A percentile compares a stretch with the other conserved stretches of the same genome.
These are phyloP conservation scores for Excoecaria agallocha DNA, from an alignment of 345 rosid genomes.

Conservation along the genomic window DNA sequence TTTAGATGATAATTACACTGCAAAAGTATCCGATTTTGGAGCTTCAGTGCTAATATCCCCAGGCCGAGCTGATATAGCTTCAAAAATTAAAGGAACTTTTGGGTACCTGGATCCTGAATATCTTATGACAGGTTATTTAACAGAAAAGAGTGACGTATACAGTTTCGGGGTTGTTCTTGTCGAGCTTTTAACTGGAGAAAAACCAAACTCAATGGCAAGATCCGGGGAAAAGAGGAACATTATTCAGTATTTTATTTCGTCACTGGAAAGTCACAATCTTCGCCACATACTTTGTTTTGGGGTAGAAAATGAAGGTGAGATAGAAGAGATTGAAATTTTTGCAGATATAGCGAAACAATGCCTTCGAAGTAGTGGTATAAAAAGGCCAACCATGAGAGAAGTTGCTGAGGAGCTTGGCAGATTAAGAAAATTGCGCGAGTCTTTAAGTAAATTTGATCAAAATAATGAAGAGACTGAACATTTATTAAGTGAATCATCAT, in stretches of 20 bases:
- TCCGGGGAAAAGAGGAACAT: conserved; percentile 11
- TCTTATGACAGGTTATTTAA: conserved; percentile 22
- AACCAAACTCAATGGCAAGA: conserved; percentile 10
- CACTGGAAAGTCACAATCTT: background rate
- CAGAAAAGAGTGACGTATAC: conserved; percentile 34
- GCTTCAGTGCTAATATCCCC: conserved; percentile 28
- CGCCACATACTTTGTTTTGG: conserved; percentile 1
- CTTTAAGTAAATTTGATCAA: background rate
- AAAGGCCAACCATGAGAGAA: conserved; percentile 19
- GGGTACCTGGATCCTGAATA: conserved; percentile 44
- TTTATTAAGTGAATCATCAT: conserved; percentile 1
- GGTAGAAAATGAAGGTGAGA: conserved; percentile 2
- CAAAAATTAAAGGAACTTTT: conserved; percentile 25
- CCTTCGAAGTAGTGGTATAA: background rate
- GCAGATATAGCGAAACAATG: conserved; percentile 21
- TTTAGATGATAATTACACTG: conserved; percentile 23
- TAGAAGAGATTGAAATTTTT: conserved; percentile 24
- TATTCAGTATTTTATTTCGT: conserved; percentile 21
- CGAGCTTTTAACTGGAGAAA: conserved; percentile 33
- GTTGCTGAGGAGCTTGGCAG: conserved; percentile 16
- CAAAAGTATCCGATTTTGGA: conserved; percentile 39
- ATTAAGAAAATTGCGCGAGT: background rate
- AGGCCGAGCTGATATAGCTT: conserved; percentile 8
- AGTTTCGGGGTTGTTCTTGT: conserved; percentile 39
- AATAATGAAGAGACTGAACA: background rate